A percentile compares a stretch with the other conserved stretches of the same genome.
phyloP scores from a whole-genome alignment of 768 basidiomycete genomes.

The Mrakia frigida region DNA sequence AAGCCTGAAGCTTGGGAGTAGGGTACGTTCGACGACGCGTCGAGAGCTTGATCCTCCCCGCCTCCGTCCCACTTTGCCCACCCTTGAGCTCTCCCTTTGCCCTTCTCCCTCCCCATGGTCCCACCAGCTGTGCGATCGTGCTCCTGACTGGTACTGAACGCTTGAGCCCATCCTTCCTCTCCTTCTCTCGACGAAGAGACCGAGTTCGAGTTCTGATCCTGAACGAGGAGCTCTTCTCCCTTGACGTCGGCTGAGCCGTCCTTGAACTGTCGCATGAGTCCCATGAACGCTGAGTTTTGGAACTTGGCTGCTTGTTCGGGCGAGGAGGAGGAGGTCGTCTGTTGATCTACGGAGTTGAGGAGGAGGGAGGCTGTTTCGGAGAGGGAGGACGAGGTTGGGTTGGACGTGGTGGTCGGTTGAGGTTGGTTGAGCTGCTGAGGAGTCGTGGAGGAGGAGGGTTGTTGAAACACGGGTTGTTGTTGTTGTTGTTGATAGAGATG shows the following conservation, averaged over 20 bases:
- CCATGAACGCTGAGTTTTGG: slow-evolving; percentile 73
- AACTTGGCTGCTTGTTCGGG: slow-evolving; percentile 75
- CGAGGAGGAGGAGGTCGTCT: not conserved
- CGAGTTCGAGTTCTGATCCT: slow-evolving; percentile 5
- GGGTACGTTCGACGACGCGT: not conserved
- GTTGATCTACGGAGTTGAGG: slow-evolving; percentile 64
- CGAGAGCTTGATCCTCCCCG: not conserved
- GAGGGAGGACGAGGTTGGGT: slow-evolving; percentile 44
- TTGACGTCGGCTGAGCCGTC: slow-evolving; percentile 73
- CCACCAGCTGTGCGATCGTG: slow-evolving; percentile 32
- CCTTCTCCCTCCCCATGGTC: slow-evolving; percentile 44
- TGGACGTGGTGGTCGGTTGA: not conserved
- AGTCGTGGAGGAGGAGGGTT: not conserved
- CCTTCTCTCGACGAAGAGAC: slow-evolving; percentile 37
- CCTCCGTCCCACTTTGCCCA: too few relatives aligned
- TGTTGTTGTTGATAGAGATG: slow-evolving; percentile 2
- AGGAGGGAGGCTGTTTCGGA: slow-evolving; percentile 73
- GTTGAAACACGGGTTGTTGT: not conserved
- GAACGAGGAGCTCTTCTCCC: slow-evolving; percentile 72
- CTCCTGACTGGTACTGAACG: not conserved
- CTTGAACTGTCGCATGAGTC: slow-evolving; percentile 75
- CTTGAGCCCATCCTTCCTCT: slow-evolving; percentile 30
- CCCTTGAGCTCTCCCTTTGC: slow-evolving; percentile 58
- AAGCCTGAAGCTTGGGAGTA: not conserved
- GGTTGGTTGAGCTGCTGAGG: not conserved